phyloP scores from a whole-genome alignment of 352 stramenopile genomes.

The Globisporangium ultimum region DNA sequence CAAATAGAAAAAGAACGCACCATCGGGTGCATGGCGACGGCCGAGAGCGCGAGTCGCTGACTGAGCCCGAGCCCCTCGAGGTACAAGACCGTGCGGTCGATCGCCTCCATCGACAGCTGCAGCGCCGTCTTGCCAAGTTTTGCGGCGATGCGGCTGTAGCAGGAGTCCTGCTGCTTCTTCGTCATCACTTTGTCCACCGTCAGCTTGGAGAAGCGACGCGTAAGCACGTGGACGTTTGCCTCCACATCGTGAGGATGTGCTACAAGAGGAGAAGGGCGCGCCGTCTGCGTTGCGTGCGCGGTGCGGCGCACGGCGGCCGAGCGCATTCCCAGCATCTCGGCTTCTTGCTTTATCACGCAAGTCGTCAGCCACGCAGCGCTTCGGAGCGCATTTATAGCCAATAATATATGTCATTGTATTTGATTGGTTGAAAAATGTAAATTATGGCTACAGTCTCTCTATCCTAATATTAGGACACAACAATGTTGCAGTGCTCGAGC shows the following conservation, averaged over 20 bases:
- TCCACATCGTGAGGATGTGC: constrained; percentile 30
- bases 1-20: constrained; percentile 13
- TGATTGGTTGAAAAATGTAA: too few species aligned
- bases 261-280: too few species aligned
- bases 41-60: constrained; percentile 24
- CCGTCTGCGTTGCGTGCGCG: constrained; percentile 5
- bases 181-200: neutral
- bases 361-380: too few species aligned
- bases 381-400: too few species aligned
- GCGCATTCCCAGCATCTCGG: too few species aligned
- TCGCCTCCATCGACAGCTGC: constrained; percentile 17
- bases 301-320: constrained; percentile 8
- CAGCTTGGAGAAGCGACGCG: constrained; percentile 1
- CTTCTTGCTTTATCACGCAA: too few species aligned
- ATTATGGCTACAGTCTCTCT: too few species aligned
- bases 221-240: constrained; percentile 39
- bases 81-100: constrained; percentile 29
- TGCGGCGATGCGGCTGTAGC: constrained; percentile 35
- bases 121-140: constrained; percentile 22
- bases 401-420: too few species aligned
- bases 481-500: constrained; percentile 14
- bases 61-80: constrained; percentile 27
- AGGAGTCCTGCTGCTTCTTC: constrained; percentile 18
- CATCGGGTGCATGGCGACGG: constrained; percentile 31
- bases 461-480: too few species aligned